Base-by-base conservation (phyloP, 2,329 filamentous ascomycete species). In the Pseudogymnoascus sp. region DNA sequence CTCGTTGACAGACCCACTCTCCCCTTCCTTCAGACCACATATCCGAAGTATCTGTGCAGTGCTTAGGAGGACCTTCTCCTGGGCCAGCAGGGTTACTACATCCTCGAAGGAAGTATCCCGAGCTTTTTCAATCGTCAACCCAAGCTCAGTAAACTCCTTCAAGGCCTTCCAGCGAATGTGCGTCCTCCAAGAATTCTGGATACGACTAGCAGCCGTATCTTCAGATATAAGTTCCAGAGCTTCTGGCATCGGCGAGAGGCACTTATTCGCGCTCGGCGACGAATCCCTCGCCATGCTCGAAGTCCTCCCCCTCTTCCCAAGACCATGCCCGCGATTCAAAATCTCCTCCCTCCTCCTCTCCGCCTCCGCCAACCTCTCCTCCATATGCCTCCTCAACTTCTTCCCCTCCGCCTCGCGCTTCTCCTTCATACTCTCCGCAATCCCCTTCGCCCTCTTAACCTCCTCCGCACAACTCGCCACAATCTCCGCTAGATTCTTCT, bases 371-470 rank as follows among this genome's bases (percentile, higher is more conserved):
- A 91, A 82, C 66, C 88, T 85, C 76, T 92, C 89, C 72, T 92
- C 88, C 81, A 92, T 91, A 73, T 92, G 88, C 60, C 83, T 76
- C 66, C 85, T 84, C 72, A 90, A 80, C 70, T 86, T 85, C 68
- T 81, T 81, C 63, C 89, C 82, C 67, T 92, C 88, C 63, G 87
- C 86, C 71, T 91, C 87, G 66, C 90, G 85, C 73, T 88, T 88
- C 76, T 90, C 88, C 75, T 91, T 92, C 78, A 90, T 91, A 64
- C 83, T 86, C 73, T 91, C 89, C 12, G 90, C 90, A n/a, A 92
- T 82, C 60, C 89, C 87, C 78, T 93, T 93, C 61, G 90, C 90
- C 67, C 89, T 83, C 72, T 89, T 86, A 14, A 94, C 90, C 73
- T 94, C 90, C 74, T 92, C 90, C 18, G 90, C 90, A 71, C 90